Evolutionary conservation across 768 basidiomycete species (phyloP).

Genomic region (Phaffia tasmanica): DNA sequence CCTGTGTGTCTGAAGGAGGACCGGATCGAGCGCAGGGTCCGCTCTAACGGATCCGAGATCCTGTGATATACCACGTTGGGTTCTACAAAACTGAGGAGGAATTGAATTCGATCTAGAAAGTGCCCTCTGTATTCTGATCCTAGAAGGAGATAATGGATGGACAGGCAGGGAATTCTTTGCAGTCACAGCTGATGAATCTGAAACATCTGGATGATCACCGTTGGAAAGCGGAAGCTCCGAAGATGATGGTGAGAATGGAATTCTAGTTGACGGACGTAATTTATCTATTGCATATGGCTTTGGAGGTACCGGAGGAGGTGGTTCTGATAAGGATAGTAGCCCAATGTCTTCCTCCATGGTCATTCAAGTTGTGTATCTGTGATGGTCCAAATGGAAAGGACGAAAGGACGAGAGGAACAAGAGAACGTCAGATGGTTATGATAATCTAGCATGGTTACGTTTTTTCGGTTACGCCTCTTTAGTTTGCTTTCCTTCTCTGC

Average conservation of each 20-base stretch:
- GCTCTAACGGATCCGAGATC: neutral
- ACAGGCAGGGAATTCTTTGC: neutral
- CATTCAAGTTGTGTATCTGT: neutral
- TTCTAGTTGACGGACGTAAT: neutral
- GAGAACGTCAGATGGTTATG: too few relatives aligned
- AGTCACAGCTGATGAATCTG: neutral
- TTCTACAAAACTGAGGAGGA: slow-evolving; percentile 4
- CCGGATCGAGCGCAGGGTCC: neutral
- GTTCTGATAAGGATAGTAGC: slow-evolving; percentile 9
- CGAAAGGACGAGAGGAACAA: too few relatives aligned
- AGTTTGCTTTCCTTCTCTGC: too few relatives aligned
- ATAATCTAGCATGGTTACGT: too few relatives aligned
- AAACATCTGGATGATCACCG: neutral
- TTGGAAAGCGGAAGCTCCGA: neutral
- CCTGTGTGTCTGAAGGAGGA: slow-evolving; percentile 3
- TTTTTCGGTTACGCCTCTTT: too few relatives aligned
- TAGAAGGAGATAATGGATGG: neutral
- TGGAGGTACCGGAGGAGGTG: neutral
- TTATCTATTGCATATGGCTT: too few relatives aligned
- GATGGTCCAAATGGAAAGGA: too few relatives aligned
- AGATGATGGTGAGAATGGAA: neutral
- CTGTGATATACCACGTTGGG: neutral
- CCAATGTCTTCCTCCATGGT: slow-evolving; percentile 19
- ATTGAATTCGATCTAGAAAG: slow-evolving; percentile 22
- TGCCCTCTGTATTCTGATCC: slow-evolving; percentile 2